Evolutionary conservation across 441 rosid species (phyloP).

Genomic region (Aleurites moluccanus): DNA sequence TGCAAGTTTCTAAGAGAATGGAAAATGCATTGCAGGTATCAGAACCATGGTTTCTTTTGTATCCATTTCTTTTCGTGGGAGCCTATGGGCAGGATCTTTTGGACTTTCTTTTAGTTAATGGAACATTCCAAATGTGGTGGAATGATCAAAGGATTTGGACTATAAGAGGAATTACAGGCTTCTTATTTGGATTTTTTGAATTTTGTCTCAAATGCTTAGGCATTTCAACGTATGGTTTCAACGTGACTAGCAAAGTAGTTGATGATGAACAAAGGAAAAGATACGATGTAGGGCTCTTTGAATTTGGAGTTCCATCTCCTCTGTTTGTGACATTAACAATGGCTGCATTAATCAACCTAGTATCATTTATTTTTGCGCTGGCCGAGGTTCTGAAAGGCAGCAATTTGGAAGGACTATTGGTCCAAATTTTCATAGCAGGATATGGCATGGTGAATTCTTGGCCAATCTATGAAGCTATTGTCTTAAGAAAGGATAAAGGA

Average conservation of each 20-base stretch:
- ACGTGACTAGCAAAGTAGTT: slow-evolving; percentile 48
- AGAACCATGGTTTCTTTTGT: slow-evolving; percentile 54
- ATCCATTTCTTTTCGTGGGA: slow-evolving; percentile 56
- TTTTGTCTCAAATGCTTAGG: slow-evolving; percentile 43
- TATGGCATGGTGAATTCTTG: slow-evolving; percentile 47
- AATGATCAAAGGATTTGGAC: slow-evolving; percentile 68
- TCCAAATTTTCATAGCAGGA: slow-evolving; percentile 46
- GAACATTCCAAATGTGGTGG: slow-evolving; percentile 61
- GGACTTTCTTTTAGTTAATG: slow-evolving; percentile 43
- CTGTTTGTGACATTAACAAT: slow-evolving; percentile 46
- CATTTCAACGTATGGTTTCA: slow-evolving; percentile 41
- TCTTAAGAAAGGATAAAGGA: slow-evolving; percentile 57
- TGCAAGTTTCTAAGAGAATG: neutral
- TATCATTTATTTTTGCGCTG: slow-evolving; percentile 40
- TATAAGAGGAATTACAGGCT: slow-evolving; percentile 48
- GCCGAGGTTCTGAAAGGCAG: neutral
- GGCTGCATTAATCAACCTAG: slow-evolving; percentile 50
- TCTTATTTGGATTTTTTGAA: slow-evolving; percentile 42
- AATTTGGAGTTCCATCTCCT: slow-evolving; percentile 51
- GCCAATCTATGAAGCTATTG: slow-evolving; percentile 66
- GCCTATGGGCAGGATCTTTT: slow-evolving; percentile 51
- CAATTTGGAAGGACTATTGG: slow-evolving; percentile 22
- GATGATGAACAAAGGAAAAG: slow-evolving; percentile 49
- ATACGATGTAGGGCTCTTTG: slow-evolving; percentile 53
- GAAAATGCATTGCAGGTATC: slow-evolving; percentile 37